These are phyloP conservation scores for Omphalea diandra DNA, from an alignment of 441 rosid genomes.

Conservation along the genomic window DNA sequence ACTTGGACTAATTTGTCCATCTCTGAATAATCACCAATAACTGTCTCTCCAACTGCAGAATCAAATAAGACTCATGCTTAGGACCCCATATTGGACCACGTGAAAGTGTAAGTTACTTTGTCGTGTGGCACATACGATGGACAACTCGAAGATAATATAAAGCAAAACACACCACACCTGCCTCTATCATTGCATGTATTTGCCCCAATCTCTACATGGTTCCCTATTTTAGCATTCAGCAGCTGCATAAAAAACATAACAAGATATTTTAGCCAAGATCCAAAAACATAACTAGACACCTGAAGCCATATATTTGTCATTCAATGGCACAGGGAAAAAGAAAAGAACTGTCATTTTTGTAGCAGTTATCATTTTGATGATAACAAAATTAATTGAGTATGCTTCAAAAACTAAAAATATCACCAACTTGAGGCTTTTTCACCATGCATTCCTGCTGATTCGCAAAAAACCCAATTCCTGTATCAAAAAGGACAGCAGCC, in stretches of 20 bases:
- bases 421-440: slow-evolving; percentile 74
- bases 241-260: slow-evolving; percentile 29
- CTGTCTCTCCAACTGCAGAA: slow-evolving; percentile 71
- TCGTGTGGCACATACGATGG: not conserved
- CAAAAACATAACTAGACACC: slow-evolving; percentile 2
- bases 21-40: slow-evolving; percentile 64
- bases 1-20: slow-evolving; percentile 84
- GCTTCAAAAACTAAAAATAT: slow-evolving; percentile 4
- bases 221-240: slow-evolving; percentile 53
- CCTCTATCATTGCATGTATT: slow-evolving; percentile 75
- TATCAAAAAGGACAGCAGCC: slow-evolving; percentile 10
- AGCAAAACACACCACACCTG: slow-evolving; percentile 40
- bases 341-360: not conserved
- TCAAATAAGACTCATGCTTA: slow-evolving; percentile 21
- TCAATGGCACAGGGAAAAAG: not conserved
- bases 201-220: slow-evolving; percentile 73
- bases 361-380: not conserved
- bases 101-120: not conserved
- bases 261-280: slow-evolving; percentile 11
- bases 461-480: slow-evolving; percentile 76
- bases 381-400: not conserved
- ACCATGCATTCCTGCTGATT: slow-evolving; percentile 61
- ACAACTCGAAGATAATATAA: slow-evolving; percentile 2
- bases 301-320: not conserved
- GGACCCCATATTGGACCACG: slow-evolving; percentile 13